These are phyloP conservation scores for Colletotrichum endophyticum DNA, from an alignment of 2,329 filamentous ascomycete species.

Conservation along the genomic window DNA sequence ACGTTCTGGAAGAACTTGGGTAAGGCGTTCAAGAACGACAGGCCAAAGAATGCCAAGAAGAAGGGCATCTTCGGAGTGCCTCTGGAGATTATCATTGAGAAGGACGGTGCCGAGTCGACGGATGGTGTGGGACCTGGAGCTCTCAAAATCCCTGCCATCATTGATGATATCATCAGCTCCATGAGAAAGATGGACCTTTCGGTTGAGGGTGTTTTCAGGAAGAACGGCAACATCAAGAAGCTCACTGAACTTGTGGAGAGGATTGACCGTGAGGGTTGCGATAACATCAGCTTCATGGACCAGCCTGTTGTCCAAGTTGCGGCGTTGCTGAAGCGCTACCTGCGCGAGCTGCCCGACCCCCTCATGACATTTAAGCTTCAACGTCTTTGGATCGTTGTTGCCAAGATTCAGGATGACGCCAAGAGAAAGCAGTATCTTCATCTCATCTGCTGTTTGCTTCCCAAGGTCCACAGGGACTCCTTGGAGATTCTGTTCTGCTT, in stretches of 20 bases:
- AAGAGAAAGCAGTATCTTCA: slow-evolving; percentile 87
- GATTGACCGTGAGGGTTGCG: slow-evolving; percentile 85
- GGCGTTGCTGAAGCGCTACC: slow-evolving; percentile 91
- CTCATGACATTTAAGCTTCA: slow-evolving; percentile 95
- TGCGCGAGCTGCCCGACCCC: slow-evolving; percentile 92
- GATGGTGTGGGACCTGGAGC: slow-evolving; percentile 93
- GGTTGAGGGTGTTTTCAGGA: slow-evolving; percentile 97
- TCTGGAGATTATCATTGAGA: slow-evolving; percentile 86
- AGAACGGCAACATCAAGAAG: slow-evolving; percentile 98
- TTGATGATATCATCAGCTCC: slow-evolving; percentile 92
- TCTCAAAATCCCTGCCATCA: slow-evolving; percentile 86
- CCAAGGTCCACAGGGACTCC: slow-evolving; percentile 90
- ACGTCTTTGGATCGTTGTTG: slow-evolving; percentile 85
- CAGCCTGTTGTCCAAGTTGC: slow-evolving; percentile 94
- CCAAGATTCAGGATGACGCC: slow-evolving; percentile 83
- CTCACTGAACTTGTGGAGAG: slow-evolving; percentile 84
- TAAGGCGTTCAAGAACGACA: slow-evolving; percentile 92
- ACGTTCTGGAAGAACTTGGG: slow-evolving; percentile 99
- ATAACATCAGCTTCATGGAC: slow-evolving; percentile 83
- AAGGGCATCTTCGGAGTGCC: slow-evolving; percentile 93
- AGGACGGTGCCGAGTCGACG: slow-evolving; percentile 95
- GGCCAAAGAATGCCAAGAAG: slow-evolving; percentile 79
- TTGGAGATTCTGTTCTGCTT: slow-evolving; percentile 96
- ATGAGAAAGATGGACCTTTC: slow-evolving; percentile 99
- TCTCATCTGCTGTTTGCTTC: slow-evolving; percentile 88